These are phyloP conservation scores for Gloeostereum incarnatum DNA, from an alignment of 768 basidiomycete genomes.

Conservation along the genomic window DNA sequence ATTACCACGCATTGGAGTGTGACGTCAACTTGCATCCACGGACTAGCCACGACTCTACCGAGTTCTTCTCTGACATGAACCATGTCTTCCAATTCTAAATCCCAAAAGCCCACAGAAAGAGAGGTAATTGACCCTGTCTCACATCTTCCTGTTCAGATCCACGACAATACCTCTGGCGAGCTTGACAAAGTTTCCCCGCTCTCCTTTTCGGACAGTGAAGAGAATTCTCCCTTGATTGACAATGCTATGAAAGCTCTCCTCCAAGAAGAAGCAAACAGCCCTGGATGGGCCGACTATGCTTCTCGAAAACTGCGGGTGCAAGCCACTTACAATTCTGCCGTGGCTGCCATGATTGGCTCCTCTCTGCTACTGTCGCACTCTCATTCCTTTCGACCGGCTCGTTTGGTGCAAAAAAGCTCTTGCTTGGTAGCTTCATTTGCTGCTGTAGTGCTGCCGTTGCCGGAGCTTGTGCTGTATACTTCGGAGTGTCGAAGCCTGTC, in stretches of 20 bases:
- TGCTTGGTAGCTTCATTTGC: slow-evolving; percentile 1
- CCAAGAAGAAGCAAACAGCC: slow-evolving; percentile 17
- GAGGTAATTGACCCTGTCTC: slow-evolving; percentile 10
- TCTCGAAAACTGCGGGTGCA: slow-evolving; percentile 12
- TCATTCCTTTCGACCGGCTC: too few species aligned
- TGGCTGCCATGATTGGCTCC: slow-evolving; percentile 5
- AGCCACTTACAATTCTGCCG: slow-evolving; percentile 4
- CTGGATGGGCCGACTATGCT: slow-evolving; percentile 24
- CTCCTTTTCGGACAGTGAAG: too few species aligned
- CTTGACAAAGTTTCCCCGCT: slow-evolving; percentile 5
- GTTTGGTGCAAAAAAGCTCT: too few species aligned
- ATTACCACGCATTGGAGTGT: too few species aligned
- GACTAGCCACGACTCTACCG: too few species aligned
- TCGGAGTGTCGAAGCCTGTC: too few species aligned
- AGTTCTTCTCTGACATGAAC: too few species aligned
- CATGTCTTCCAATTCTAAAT: too few species aligned
- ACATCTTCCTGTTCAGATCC: slow-evolving; percentile 8
- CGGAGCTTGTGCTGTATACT: too few species aligned
- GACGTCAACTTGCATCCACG: too few species aligned
- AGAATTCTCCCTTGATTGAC: background rate
- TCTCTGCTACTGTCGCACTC: too few species aligned
- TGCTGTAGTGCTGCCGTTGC: too few species aligned
- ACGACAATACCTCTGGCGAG: slow-evolving; percentile 8
- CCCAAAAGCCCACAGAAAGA: slow-evolving; percentile 2
- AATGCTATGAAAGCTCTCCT: slow-evolving; percentile 17